These are phyloP conservation scores for Paraconiothyrium sp. DNA, from an alignment of 2,329 filamentous ascomycete species.

Conservation along the genomic window DNA sequence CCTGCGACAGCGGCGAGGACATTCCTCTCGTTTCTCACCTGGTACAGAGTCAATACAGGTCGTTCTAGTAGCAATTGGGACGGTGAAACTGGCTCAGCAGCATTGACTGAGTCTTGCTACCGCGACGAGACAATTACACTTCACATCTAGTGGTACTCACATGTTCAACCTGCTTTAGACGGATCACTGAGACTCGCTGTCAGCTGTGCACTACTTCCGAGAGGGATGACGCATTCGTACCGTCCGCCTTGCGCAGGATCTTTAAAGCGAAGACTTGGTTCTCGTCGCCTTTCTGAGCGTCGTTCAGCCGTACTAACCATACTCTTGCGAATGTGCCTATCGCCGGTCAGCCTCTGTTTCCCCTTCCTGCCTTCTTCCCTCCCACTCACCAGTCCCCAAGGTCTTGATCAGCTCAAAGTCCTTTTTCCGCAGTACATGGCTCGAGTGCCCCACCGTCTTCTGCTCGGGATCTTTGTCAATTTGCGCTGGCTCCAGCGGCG, in stretches of 20 bases:
- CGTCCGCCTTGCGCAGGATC: constrained; percentile 72
- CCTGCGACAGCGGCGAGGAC: constrained; percentile 80
- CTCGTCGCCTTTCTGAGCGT: constrained; percentile 61
- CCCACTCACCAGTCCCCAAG: constrained; percentile 72
- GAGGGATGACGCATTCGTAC: constrained; percentile 45
- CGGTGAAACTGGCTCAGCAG: neutral
- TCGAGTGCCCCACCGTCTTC: constrained; percentile 59
- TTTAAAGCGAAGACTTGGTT: constrained; percentile 82
- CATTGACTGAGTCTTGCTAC: neutral
- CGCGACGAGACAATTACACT: neutral
- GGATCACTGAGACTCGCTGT: constrained; percentile 67
- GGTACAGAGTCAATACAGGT: neutral
- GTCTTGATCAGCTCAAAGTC: constrained; percentile 81
- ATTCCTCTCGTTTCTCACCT: constrained; percentile 45
- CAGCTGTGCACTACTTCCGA: constrained; percentile 22
- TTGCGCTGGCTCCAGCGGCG: constrained; percentile 53
- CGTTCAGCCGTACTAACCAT: constrained; percentile 75
- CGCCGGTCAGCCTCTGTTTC: constrained; percentile 30
- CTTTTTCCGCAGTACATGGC: constrained; percentile 57
- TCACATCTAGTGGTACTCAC: constrained; percentile 69
- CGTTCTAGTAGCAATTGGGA: neutral
- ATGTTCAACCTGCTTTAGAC: constrained; percentile 86
- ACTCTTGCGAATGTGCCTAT: constrained; percentile 83
- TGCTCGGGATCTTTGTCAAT: constrained; percentile 54
- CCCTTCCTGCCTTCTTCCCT: neutral